These are phyloP conservation scores for Celoporthe dispersa DNA, from an alignment of 2,329 filamentous ascomycete species.

Conservation along the genomic window DNA sequence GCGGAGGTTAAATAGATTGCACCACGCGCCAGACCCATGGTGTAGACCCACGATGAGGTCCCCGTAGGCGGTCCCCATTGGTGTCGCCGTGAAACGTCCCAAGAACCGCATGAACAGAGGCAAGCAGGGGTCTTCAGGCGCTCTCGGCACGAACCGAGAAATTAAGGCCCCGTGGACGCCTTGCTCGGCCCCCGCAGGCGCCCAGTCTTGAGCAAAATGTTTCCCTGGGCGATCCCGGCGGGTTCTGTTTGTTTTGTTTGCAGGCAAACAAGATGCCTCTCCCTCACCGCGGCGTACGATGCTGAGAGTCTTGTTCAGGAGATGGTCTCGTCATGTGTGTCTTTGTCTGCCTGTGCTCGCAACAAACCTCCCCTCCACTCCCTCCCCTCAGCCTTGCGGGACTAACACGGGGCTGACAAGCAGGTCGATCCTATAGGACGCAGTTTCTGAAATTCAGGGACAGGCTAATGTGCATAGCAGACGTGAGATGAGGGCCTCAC, in stretches of 20 bases:
- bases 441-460: background rate
- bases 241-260: background rate
- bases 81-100: conserved; percentile 1
- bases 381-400: background rate
- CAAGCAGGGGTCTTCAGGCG: conserved; percentile 15
- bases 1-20: conserved; percentile 7
- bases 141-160: conserved; percentile 27
- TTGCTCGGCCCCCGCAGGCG: conserved; percentile 20
- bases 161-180: conserved; percentile 26
- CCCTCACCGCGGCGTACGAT: background rate
- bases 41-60: background rate
- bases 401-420: background rate
- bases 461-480: background rate
- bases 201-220: conserved; percentile 7
- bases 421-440: background rate
- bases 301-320: too few species aligned
- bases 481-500: background rate
- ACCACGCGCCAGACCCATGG: conserved; percentile 1
- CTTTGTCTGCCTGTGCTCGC: background rate
- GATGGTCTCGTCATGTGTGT: background rate
- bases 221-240: background rate
- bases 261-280: background rate
- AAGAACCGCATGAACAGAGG: background rate
- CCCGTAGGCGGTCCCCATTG: background rate
- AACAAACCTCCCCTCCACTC: too few species aligned